Conservation (phyloP, 208 protist species). For the Leishmania gerbilli region DNA sequence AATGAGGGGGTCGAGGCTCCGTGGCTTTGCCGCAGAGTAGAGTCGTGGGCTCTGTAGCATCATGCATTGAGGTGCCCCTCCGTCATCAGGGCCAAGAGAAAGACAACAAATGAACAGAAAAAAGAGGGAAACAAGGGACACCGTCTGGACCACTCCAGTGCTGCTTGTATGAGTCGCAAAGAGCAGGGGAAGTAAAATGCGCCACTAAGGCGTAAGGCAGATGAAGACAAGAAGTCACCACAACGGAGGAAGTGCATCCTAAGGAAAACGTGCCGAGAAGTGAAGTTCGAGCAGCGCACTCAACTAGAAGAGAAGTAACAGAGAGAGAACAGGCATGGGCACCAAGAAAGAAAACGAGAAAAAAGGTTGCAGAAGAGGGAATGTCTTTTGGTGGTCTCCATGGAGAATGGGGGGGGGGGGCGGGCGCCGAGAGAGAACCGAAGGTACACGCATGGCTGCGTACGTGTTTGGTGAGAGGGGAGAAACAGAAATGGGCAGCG, state of each 20-base stretch:
- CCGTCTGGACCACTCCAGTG: background rate
- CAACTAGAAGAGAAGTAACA: background rate
- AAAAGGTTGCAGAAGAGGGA: background rate
- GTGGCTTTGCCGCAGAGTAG: background rate
- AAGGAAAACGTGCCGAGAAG: background rate
- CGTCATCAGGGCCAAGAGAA: background rate
- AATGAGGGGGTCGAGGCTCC: background rate
- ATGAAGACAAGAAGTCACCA: background rate
- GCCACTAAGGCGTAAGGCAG: background rate
- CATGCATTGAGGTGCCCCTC: background rate
- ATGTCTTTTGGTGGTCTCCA: background rate
- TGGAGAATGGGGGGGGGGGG: background rate
- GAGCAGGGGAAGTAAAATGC: background rate
- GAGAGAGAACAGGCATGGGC: background rate
- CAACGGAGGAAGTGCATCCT: background rate
- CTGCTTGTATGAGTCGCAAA: background rate
- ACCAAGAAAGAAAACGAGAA: background rate
- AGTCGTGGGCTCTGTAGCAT: background rate
- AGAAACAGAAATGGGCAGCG: slow-evolving; percentile 1
- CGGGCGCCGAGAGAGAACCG: background rate
- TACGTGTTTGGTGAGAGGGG: background rate
- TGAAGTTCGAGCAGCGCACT: background rate
- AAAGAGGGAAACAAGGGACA: background rate
- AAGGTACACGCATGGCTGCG: background rate
- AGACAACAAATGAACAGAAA: background rate